Conservation (phyloP, 2,329 filamentous ascomycete genomes). For the Monilinia laxa region DNA sequence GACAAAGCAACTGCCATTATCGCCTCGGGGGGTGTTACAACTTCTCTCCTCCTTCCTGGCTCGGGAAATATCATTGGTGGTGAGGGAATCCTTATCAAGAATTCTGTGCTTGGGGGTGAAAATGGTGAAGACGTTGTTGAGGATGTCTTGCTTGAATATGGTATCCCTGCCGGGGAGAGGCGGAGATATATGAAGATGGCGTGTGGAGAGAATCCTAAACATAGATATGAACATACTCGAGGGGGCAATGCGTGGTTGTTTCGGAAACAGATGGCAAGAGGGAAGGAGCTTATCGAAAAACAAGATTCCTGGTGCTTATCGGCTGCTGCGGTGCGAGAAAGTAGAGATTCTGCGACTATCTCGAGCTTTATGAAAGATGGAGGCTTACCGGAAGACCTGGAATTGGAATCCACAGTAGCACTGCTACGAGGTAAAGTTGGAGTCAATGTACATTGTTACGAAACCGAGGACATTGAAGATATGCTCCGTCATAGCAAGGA, state of each 20-base stretch:
- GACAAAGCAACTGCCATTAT: slow-evolving; percentile 44
- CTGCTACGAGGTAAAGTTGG: slow-evolving; percentile 46
- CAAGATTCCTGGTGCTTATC: slow-evolving; percentile 43
- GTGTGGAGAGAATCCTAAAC: slow-evolving; percentile 48
- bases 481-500: slow-evolving; percentile 47
- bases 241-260: slow-evolving; percentile 46
- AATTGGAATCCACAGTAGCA: slow-evolving; percentile 45
- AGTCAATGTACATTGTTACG: slow-evolving; percentile 49
- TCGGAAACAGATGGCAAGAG: slow-evolving; percentile 44
- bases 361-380: slow-evolving; percentile 29
- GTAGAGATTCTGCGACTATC: slow-evolving; percentile 31
- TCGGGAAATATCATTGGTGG: slow-evolving; percentile 49
- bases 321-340: slow-evolving; percentile 31
- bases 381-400: slow-evolving; percentile 41
- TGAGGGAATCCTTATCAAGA: slow-evolving; percentile 47
- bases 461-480: slow-evolving; percentile 46
- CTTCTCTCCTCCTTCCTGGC: slow-evolving; percentile 48
- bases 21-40: slow-evolving; percentile 47
- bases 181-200: slow-evolving; percentile 48
- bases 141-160: slow-evolving; percentile 46
- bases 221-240: slow-evolving; percentile 43
- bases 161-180: slow-evolving; percentile 40
- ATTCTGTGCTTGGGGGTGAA: slow-evolving; percentile 41
- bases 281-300: slow-evolving; percentile 41
- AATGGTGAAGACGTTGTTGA: slow-evolving; percentile 44